Evolutionary conservation across 192 early-diverging fungal genomes (phyloP).

Genomic region (Mortierella alpina): DNA sequence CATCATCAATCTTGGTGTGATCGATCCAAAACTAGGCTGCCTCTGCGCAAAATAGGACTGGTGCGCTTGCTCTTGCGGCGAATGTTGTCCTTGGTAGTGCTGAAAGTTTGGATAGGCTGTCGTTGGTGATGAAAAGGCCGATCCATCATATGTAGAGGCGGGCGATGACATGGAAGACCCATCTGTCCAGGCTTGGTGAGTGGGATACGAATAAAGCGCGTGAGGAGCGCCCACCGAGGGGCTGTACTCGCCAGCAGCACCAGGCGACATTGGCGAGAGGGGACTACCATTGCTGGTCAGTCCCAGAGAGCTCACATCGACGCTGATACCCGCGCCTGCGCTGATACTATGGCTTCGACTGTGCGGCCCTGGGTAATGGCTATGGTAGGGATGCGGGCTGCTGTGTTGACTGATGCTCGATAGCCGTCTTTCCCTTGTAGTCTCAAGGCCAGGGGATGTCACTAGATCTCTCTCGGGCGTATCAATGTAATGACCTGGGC

Average conservation of each 20-base stretch:
- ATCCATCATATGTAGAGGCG: slow-evolving; percentile 39
- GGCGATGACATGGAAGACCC: slow-evolving; percentile 45
- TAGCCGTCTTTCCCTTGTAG: slow-evolving; percentile 20
- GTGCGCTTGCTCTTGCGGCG: slow-evolving; percentile 33
- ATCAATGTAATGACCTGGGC: slow-evolving; percentile 90
- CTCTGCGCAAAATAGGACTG: slow-evolving; percentile 27
- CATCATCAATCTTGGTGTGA: slow-evolving; percentile 39
- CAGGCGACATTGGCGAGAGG: slow-evolving; percentile 39
- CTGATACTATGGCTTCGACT: slow-evolving; percentile 49
- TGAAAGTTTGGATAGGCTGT: slow-evolving; percentile 14
- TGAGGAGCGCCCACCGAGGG: slow-evolving; percentile 2
- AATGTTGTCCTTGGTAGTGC: slow-evolving; percentile 16
- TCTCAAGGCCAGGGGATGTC: background rate
- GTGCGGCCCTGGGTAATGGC: slow-evolving; percentile 14
- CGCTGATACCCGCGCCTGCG: slow-evolving; percentile 43
- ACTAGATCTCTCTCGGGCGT: slow-evolving; percentile 28
- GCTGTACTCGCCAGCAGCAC: slow-evolving; percentile 15
- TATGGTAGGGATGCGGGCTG: slow-evolving; percentile 24
- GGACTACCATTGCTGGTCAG: slow-evolving; percentile 16
- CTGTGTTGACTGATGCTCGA: slow-evolving; percentile 34
- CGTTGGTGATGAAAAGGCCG: slow-evolving; percentile 39
- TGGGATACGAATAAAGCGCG: slow-evolving; percentile 12
- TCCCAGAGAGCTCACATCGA: slow-evolving; percentile 21
- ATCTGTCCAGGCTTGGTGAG: slow-evolving; percentile 22
- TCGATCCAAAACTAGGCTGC: slow-evolving; percentile 33